These are phyloP conservation scores for Chlamydomonas applanata DNA, from an alignment of 139 green algal species.

Conservation along the genomic window DNA sequence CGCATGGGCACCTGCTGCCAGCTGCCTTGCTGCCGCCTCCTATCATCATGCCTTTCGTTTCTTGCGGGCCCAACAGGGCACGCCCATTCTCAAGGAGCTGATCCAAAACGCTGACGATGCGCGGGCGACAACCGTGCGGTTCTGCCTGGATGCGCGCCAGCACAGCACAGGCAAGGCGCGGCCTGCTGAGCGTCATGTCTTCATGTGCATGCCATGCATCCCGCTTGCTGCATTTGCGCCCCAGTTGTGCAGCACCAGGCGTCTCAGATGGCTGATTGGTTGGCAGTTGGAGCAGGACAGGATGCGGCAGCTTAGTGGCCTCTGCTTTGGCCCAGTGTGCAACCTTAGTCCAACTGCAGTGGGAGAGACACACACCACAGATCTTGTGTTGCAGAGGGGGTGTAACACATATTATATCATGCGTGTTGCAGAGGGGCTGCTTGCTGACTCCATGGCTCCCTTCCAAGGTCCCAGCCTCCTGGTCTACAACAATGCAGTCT, in stretches of 20 bases:
- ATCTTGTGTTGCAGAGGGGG: no score
- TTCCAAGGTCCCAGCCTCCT: conserved; percentile 73
- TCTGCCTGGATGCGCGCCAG: conserved; percentile 55
- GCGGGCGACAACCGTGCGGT: conserved; percentile 42
- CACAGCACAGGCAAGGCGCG: conserved; percentile 26
- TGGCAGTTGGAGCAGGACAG: no score
- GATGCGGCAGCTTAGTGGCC: no score
- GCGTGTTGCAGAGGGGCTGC: conserved; percentile 26
- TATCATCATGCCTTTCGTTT: no score
- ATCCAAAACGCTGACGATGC: conserved; percentile 77
- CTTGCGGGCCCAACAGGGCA: conserved; percentile 55
- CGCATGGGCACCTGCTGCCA: no score
- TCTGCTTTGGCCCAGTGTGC: no score
- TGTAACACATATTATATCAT: no score
- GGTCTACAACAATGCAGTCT: conserved; percentile 70
- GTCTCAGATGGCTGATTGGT: no score
- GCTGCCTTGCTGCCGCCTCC: no score
- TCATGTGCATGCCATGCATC: background rate
- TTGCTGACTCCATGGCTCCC: conserved; percentile 34
- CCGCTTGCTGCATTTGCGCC: background rate
- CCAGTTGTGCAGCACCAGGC: background rate
- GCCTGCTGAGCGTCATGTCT: background rate
- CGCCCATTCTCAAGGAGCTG: conserved; percentile 78
- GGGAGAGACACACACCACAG: no score
- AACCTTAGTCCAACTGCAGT: no score